These are phyloP conservation scores for Phytophthora fragariaefolia DNA, from an alignment of 352 stramenopile species.

Conservation along the genomic window DNA sequence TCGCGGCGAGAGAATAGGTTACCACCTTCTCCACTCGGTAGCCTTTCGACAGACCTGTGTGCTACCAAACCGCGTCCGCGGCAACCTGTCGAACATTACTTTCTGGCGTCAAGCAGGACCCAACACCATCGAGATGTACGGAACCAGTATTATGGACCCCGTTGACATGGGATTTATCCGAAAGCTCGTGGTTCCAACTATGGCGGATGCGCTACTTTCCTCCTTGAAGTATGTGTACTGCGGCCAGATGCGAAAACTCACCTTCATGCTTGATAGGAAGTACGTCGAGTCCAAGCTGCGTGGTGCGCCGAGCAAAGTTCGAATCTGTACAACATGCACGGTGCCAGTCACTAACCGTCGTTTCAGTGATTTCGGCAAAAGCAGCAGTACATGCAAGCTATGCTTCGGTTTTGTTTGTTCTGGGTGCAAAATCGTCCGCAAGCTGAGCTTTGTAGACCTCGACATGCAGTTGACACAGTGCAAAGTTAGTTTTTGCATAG, in stretches of 20 bases:
- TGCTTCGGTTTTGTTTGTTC: neutral
- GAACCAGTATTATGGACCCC: too few relatives aligned
- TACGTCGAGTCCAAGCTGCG: neutral
- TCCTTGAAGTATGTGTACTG: neutral
- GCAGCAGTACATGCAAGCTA: neutral
- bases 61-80: too few relatives aligned
- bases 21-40: too few relatives aligned
- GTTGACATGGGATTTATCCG: neutral
- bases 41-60: too few relatives aligned
- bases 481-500: neutral
- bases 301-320: neutral
- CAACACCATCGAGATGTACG: too few relatives aligned
- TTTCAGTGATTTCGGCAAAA: neutral
- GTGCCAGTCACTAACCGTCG: neutral
- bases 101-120: too few relatives aligned
- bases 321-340: neutral
- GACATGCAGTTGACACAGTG: neutral
- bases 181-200: neutral
- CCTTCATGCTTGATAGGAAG: neutral
- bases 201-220: neutral
- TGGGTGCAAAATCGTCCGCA: neutral
- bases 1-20: too few relatives aligned
- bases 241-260: slow-evolving; percentile 1
- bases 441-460: slow-evolving; percentile 1
- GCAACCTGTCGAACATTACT: too few relatives aligned